Conservation (phyloP, 1,139 yeast genomes). For the Geotrichum reessii region DNA sequence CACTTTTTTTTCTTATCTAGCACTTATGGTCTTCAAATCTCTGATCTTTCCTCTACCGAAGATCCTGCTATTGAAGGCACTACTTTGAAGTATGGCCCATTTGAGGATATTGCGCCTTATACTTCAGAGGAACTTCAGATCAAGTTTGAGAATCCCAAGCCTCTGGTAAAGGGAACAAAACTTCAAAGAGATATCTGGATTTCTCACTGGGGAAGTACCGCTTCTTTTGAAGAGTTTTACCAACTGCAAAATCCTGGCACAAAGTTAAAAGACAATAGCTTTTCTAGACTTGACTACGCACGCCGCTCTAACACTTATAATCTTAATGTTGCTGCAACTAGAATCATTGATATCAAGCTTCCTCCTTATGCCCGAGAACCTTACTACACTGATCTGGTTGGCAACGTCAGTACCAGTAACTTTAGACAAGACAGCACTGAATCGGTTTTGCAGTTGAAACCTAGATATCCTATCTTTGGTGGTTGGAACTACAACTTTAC, state of each 20-base stretch:
- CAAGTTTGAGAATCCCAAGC: constrained; percentile 60
- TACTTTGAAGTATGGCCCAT: constrained; percentile 55
- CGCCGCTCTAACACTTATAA: constrained; percentile 34
- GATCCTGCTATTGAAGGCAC: constrained; percentile 15
- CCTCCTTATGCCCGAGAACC: constrained; percentile 51
- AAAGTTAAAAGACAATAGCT: constrained; percentile 47
- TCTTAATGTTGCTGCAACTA: constrained; percentile 37
- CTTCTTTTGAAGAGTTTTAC: constrained; percentile 76
- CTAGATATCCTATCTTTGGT: constrained; percentile 90
- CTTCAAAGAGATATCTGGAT: constrained; percentile 79
- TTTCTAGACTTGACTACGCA: constrained; percentile 75
- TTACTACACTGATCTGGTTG: constrained; percentile 83
- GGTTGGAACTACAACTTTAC: constrained; percentile 97
- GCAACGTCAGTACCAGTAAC: constrained; percentile 83
- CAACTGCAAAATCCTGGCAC: constrained; percentile 78
- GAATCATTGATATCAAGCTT: constrained; percentile 47
- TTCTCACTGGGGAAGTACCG: constrained; percentile 61
- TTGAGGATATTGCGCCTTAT: constrained; percentile 44
- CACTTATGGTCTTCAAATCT: constrained; percentile 17
- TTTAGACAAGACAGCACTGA: constrained; percentile 36
- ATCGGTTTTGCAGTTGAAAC: constrained; percentile 53
- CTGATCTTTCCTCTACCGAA: constrained; percentile 25
- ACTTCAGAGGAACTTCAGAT: constrained; percentile 48
- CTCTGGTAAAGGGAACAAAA: constrained; percentile 55
- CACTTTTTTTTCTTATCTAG: neutral